Percentiles rank a stretch among this genome's conserved stretches.
These are phyloP conservation scores for Mucor lusitanicus DNA, from an alignment of 371 early-diverging fungal genomes.

Conservation along the genomic window DNA sequence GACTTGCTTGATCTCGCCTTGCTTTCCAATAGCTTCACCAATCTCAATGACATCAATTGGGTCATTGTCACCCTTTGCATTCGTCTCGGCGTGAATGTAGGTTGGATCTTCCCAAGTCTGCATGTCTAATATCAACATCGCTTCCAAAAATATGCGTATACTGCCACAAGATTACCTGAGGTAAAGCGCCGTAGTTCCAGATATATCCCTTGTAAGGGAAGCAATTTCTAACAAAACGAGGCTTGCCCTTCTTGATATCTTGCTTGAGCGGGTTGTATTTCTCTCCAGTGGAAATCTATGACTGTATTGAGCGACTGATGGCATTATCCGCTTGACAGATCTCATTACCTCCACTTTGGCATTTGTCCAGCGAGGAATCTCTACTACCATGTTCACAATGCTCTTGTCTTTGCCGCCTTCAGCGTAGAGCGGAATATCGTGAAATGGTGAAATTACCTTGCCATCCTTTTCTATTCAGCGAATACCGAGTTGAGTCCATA, in stretches of 20 bases:
- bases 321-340: neutral
- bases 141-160: neutral
- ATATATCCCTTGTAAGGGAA: constrained; percentile 99
- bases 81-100: constrained; percentile 82
- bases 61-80: constrained; percentile 96
- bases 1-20: constrained; percentile 98
- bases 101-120: constrained; percentile 99
- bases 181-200: constrained; percentile 99
- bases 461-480: constrained; percentile 64
- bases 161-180: constrained; percentile 62
- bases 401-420: constrained; percentile 66
- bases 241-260: constrained; percentile 98
- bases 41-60: constrained; percentile 99
- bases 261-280: constrained; percentile 96
- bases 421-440: constrained; percentile 98
- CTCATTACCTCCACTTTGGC: constrained; percentile 95
- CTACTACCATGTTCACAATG: constrained; percentile 96
- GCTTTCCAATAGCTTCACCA: constrained; percentile 85
- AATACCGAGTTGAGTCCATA: neutral
- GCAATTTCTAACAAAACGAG: constrained; percentile 98
- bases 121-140: neutral
- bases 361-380: constrained; percentile 99
- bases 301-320: neutral
- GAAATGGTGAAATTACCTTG: constrained; percentile 91
- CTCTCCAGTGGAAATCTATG: neutral